phyloP scores from a whole-genome alignment of 2,329 filamentous ascomycete genomes.

The Thelonectria discophora region DNA sequence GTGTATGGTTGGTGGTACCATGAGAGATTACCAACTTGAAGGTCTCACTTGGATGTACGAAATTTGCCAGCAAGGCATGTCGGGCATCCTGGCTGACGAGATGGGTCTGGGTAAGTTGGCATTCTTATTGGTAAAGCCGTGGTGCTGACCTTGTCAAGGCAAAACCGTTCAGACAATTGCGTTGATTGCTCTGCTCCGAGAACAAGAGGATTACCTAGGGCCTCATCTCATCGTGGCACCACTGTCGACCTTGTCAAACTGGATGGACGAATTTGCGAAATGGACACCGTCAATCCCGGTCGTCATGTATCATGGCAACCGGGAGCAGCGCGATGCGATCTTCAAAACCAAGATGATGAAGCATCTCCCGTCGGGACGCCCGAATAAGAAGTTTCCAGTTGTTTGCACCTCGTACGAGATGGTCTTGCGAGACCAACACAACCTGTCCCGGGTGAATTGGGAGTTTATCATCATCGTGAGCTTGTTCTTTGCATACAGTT shows the following conservation, averaged over 20 bases:
- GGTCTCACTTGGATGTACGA: slow-evolving; percentile 97
- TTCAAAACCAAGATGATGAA: slow-evolving; percentile 75
- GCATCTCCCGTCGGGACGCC: slow-evolving; percentile 68
- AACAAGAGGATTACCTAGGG: slow-evolving; percentile 82
- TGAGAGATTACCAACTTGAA: slow-evolving; percentile 94
- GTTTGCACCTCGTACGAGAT: slow-evolving; percentile 97
- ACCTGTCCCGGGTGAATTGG: slow-evolving; percentile 87
- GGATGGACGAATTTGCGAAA: slow-evolving; percentile 91
- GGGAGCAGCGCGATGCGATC: slow-evolving; percentile 79
- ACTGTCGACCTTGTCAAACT: slow-evolving; percentile 91
- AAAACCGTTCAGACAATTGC: slow-evolving; percentile 94
- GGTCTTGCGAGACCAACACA: slow-evolving; percentile 87
- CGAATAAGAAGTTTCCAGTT: slow-evolving; percentile 79
- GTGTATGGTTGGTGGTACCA: slow-evolving; percentile 84
- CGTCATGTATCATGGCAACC: slow-evolving; percentile 88
- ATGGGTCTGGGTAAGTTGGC: slow-evolving; percentile 76
- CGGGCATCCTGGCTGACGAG: slow-evolving; percentile 90
- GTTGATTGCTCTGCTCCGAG: slow-evolving; percentile 84
- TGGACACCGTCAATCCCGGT: slow-evolving; percentile 93
- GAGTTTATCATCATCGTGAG: slow-evolving; percentile 93
- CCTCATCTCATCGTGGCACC: slow-evolving; percentile 93
- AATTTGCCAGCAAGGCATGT: slow-evolving; percentile 80
- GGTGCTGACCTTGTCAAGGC: slow-evolving; percentile 54
- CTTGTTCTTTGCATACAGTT: neutral
- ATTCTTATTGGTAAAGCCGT: neutral